Base-by-base conservation (phyloP, 495 filamentous ascomycete species). In the Letharia lupina region DNA sequence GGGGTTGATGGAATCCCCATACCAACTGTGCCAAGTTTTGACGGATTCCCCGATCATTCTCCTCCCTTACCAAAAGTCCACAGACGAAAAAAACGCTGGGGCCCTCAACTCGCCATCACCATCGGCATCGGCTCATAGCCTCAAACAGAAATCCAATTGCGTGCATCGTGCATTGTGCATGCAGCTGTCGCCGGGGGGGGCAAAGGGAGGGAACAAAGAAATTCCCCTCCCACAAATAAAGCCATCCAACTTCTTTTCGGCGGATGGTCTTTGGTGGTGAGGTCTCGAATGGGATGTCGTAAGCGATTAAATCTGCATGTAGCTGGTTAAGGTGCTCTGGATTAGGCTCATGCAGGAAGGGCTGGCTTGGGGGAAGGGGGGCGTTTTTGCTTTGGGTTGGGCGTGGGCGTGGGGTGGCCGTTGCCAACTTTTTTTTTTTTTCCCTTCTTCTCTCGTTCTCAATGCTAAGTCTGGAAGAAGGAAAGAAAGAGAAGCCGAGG, bases 371-470 rank as follows among this genome's bases (percentile, higher is more conserved):
- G 44, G 44, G 18, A 16, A 1, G 28, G 52, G 12, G 31, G 13
- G 13, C 28, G 6, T 4, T 54, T 15, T 11, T 1, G 31, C 4
- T 50, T 50, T 54, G 31, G 28, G 5, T 13, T 56, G 52, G 52
- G 52, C 28, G 31, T 56, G 52, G 6, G 52, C 33, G 54, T 37
- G 33, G 54, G 54, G 54, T 33, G 33, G 33, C 54, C 54, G 33
- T 57, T 35, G 54, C 54, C 54, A 57, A 57, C 54, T 57, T 57
- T 57, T 57, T 18, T 54, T 4, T 31, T 52, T 28, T 52, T 52
- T 52, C 11, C 13, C 41, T 12, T 44, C 13, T 15, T 44, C 41
- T 10, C 10, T 44, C 10, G 23, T 28, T 28, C 23, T 28, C 23
- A 28, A 28, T 28, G 23, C 23, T 28, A 28, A 28, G 23, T 28